These are phyloP conservation scores for Pyrenochaeta sp. DNA, from an alignment of 2,329 filamentous ascomycete species.

Conservation along the genomic window DNA sequence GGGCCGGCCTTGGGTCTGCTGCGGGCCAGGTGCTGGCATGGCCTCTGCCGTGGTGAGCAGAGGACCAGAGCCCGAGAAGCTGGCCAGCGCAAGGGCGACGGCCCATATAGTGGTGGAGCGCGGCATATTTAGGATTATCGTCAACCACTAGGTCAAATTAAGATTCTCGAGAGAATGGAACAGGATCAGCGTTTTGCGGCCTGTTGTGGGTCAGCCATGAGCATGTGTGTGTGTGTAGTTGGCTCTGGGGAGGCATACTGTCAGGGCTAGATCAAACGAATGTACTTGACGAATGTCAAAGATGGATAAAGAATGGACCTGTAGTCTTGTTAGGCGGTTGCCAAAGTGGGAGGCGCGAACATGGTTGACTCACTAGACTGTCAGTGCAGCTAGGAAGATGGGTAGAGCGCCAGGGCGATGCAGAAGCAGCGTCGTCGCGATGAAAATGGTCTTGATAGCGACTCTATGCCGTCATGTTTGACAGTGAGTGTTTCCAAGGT, in stretches of 20 bases:
- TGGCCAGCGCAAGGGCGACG: constrained; percentile 54
- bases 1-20: constrained; percentile 46
- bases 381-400: constrained; percentile 42
- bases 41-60: constrained; percentile 58
- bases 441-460: constrained; percentile 27
- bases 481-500: constrained; percentile 28
- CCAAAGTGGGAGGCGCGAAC: neutral
- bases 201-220: constrained; percentile 23
- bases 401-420: constrained; percentile 31
- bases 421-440: constrained; percentile 33
- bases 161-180: constrained; percentile 31
- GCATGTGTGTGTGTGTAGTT: constrained; percentile 9
- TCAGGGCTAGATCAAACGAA: constrained; percentile 58
- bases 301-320: constrained; percentile 49
- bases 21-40: constrained; percentile 54
- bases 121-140: constrained; percentile 52
- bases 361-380: constrained; percentile 46
- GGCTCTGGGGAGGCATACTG: constrained; percentile 34
- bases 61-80: constrained; percentile 56
- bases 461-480: constrained; percentile 48
- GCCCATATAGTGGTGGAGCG: constrained; percentile 57
- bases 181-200: constrained; percentile 24
- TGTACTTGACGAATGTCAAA: constrained; percentile 60
- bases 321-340: constrained; percentile 23
- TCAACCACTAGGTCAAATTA: constrained; percentile 38